A percentile compares a stretch with the other conserved stretches of the same genome.
phyloP scores from a whole-genome alignment of 208 protist species.

The Leishmania arabica region DNA sequence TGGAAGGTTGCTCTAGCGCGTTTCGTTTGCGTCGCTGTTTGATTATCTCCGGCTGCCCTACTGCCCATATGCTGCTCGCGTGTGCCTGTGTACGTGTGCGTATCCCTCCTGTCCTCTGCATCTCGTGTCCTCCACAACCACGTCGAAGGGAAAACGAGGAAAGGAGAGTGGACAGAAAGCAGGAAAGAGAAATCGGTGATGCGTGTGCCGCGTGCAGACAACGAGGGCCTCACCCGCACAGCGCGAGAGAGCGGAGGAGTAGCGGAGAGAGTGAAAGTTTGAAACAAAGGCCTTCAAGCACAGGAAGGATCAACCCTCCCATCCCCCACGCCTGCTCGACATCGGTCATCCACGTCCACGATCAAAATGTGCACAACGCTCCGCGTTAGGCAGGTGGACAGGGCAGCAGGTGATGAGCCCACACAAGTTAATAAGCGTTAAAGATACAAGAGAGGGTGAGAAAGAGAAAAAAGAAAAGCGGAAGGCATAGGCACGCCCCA shows the following conservation, averaged over 20 bases:
- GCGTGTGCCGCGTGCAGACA: background rate
- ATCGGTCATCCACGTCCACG: too few relatives aligned
- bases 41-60: background rate
- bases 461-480: background rate
- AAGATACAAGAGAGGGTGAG: background rate
- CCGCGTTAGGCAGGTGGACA: background rate
- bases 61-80: background rate
- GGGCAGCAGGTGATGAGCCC: too few relatives aligned
- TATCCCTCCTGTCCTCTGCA: constrained; percentile 3
- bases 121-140: background rate
- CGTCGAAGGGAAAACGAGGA: background rate
- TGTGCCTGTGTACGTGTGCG: background rate
- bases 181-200: background rate
- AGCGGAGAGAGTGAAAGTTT: background rate
- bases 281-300: background rate
- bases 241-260: background rate
- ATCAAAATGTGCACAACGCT: background rate
- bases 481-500: background rate
- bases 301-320: background rate
- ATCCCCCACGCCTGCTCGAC: background rate
- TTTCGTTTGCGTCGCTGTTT: background rate
- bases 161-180: background rate
- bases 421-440: background rate
- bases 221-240: background rate
- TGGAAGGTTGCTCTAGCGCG: background rate